Evolutionary conservation across 768 basidiomycete genomes (phyloP).

Genomic region (Macrolepiota dolichaula): DNA sequence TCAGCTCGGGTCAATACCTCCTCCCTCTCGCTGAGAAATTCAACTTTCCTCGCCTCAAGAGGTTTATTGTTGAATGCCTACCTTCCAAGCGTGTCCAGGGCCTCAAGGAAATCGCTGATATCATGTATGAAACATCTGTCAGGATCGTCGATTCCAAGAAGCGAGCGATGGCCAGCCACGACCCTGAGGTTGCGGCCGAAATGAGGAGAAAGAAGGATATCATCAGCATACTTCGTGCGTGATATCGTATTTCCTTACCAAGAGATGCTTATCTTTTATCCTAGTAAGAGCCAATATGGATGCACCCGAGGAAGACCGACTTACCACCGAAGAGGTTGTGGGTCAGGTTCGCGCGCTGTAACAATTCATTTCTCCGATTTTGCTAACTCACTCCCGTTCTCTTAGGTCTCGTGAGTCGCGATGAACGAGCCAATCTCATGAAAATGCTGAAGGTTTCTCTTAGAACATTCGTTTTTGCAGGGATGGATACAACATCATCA

Average conservation of each 20-base stretch:
- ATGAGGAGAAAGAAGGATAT: conserved; percentile 42
- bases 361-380: background rate
- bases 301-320: conserved; percentile 25
- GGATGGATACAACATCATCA: conserved; percentile 21
- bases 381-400: background rate
- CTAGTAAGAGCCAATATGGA: conserved; percentile 34
- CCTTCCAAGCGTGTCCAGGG: conserved; percentile 27
- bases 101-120: conserved; percentile 28
- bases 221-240: conserved; percentile 42
- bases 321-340: conserved; percentile 30
- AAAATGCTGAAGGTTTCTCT: background rate
- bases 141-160: conserved; percentile 35
- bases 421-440: background rate
- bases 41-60: conserved; percentile 26
- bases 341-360: conserved; percentile 19
- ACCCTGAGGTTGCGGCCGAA: conserved; percentile 28
- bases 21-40: conserved; percentile 17
- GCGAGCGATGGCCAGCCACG: conserved; percentile 28
- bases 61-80: conserved; percentile 28
- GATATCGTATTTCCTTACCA: too few relatives aligned
- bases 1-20: conserved; percentile 17
- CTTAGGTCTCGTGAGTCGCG: conserved; percentile 22
- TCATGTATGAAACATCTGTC: conserved; percentile 32
- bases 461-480: conserved; percentile 24
- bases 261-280: too few relatives aligned